Evolutionary conservation across 2,329 filamentous ascomycete genomes (phyloP).

Genomic region (Massarina eburnea): DNA sequence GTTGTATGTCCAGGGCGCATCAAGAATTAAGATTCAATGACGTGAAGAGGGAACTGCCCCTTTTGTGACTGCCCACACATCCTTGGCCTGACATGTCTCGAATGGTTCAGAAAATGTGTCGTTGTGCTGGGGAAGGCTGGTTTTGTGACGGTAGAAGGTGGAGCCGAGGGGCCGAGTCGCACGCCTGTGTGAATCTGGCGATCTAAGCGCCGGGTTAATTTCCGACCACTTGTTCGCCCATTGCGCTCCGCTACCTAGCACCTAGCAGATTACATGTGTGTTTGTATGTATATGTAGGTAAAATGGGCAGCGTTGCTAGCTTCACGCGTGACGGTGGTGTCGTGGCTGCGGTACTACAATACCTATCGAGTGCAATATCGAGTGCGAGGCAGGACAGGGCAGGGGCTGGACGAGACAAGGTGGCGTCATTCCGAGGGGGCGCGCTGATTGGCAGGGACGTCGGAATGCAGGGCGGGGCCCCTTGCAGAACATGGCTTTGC

Average conservation of each 20-base stretch:
- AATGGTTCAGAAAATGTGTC: background rate
- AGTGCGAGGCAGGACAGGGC: background rate
- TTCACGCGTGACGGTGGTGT: too few relatives aligned
- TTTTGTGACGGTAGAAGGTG: background rate
- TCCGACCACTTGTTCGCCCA: constrained; percentile 23
- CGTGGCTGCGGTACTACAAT: too few relatives aligned
- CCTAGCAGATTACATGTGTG: constrained; percentile 15
- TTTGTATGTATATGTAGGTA: too few relatives aligned
- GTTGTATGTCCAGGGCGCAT: background rate
- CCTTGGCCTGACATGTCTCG: background rate
- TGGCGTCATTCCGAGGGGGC: constrained; percentile 10
- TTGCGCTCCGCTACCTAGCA: background rate
- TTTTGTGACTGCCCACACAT: background rate
- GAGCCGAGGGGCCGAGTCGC: background rate
- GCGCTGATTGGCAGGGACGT: constrained; percentile 4
- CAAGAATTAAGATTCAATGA: background rate
- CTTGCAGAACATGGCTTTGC: constrained; percentile 10
- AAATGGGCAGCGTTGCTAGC: too few relatives aligned
- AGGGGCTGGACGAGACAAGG: background rate
- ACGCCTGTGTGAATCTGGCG: constrained; percentile 3
- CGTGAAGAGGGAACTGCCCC: background rate
- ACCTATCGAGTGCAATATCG: too few relatives aligned
- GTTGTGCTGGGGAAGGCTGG: background rate
- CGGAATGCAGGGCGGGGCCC: constrained; percentile 7
- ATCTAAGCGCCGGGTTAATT: constrained; percentile 28